Percentiles rank a stretch among this genome's conserved stretches.
Conservation (phyloP, 148 eudicot genomes). For the Silene latifolia region DNA sequence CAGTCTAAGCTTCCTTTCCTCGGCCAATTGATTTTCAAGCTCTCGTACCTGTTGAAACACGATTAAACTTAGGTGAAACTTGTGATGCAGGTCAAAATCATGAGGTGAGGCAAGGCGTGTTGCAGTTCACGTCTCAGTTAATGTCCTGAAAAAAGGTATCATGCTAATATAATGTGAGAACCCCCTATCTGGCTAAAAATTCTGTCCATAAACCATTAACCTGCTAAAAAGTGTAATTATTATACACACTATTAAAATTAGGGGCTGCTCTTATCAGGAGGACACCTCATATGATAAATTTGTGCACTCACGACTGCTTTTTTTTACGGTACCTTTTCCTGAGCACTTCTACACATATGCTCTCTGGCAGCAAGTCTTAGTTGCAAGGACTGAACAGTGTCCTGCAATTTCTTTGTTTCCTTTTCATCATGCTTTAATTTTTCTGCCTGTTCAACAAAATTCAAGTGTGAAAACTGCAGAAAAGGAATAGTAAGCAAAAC, state of each 20-base stretch:
- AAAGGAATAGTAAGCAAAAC: not conserved
- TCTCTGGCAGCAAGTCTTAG: slow-evolving; percentile 77
- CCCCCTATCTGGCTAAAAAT: no score
- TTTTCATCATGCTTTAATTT: slow-evolving; percentile 88
- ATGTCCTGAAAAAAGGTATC: no score
- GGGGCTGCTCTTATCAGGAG: no score
- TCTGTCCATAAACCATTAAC: no score
- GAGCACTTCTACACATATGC: slow-evolving; percentile 58
- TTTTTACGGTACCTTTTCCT: slow-evolving; percentile 57
- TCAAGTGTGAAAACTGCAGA: not conserved
- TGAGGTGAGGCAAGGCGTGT: not conserved
- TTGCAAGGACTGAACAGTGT: slow-evolving; percentile 74
- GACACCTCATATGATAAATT: no score
- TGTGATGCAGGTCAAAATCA: not conserved
- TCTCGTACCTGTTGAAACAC: slow-evolving; percentile 51
- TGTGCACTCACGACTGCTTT: not conserved
- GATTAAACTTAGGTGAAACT: not conserved
- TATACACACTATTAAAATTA: no score
- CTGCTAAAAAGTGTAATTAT: no score
- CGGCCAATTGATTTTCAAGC: slow-evolving; percentile 77
- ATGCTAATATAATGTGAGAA: no score
- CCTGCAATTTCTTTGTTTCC: slow-evolving; percentile 81
- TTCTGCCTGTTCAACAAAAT: slow-evolving; percentile 50
- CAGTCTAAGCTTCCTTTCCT: slow-evolving; percentile 68
- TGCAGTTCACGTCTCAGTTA: not conserved